Conservation (phyloP, 805 yeast genomes). For the Metschnikowia baotianmanensis region DNA sequence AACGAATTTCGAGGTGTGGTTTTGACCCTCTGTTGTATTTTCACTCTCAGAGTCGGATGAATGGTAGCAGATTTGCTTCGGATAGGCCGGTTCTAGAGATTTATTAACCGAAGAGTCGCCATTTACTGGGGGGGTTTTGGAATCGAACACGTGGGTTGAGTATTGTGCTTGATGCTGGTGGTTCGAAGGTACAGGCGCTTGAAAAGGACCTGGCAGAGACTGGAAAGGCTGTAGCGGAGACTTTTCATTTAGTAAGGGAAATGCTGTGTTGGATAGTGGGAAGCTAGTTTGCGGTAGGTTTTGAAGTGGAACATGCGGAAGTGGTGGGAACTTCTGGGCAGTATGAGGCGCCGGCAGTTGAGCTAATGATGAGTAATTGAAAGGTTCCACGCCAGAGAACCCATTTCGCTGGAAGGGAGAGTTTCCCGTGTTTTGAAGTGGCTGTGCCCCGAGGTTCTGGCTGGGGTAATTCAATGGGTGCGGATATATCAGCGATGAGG, state of each 20-base stretch:
- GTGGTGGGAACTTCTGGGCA: slow-evolving; percentile 2
- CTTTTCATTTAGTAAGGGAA: slow-evolving; percentile 1
- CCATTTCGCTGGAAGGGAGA: slow-evolving; percentile 2
- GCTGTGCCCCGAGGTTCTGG: background rate
- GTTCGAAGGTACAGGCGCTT: background rate
- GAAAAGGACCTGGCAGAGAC: slow-evolving; percentile 1
- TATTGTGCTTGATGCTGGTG: background rate
- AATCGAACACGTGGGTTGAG: background rate
- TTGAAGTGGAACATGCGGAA: slow-evolving; percentile 6
- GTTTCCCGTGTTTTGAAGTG: background rate
- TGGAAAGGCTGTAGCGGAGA: background rate
- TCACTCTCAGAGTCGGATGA: background rate
- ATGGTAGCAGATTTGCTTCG: slow-evolving; percentile 3
- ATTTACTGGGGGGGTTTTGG: background rate
- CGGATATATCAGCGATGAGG: slow-evolving; percentile 1
- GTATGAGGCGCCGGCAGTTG: background rate
- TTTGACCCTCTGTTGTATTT: background rate
- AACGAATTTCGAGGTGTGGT: slow-evolving; percentile 6
- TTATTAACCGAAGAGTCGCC: background rate
- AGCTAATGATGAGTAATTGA: slow-evolving; percentile 7
- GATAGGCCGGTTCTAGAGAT: background rate
- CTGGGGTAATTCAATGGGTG: slow-evolving; percentile 4
- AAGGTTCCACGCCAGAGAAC: slow-evolving; percentile 1
- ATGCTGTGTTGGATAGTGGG: slow-evolving; percentile 1
- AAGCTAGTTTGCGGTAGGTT: slow-evolving; percentile 7